phyloP scores from a whole-genome alignment of 331 rosid species.

The Ulmus americana region DNA sequence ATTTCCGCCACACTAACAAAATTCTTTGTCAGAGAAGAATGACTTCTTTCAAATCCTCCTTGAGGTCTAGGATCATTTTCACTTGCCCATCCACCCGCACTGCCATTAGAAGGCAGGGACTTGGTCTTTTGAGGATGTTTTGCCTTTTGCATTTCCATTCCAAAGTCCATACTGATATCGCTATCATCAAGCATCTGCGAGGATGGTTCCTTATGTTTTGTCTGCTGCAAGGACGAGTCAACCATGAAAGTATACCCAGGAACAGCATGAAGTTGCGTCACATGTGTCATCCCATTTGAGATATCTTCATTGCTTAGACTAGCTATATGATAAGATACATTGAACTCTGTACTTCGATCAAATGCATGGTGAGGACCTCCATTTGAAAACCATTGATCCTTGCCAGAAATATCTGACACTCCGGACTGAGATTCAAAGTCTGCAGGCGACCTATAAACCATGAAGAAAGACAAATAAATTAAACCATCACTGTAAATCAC shows the following conservation, averaged over 20 bases:
- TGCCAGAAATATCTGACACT: constrained; percentile 52
- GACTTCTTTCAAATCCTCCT: constrained; percentile 30
- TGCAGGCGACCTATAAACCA: constrained; percentile 63
- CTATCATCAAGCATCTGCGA: constrained; percentile 47
- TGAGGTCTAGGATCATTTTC: constrained; percentile 35
- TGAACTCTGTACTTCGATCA: constrained; percentile 55
- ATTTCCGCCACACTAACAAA: constrained; percentile 68
- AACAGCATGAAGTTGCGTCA: constrained; percentile 35
- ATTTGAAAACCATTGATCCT: constrained; percentile 37
- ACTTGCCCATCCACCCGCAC: constrained; percentile 32
- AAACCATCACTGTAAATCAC: neutral
- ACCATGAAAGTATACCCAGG: constrained; percentile 48
- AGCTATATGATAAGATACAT: constrained; percentile 51
- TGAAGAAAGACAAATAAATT: constrained; percentile 28
- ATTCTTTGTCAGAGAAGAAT: constrained; percentile 35
- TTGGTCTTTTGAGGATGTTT: constrained; percentile 32
- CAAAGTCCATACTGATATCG: constrained; percentile 44
- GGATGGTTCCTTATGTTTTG: constrained; percentile 33
- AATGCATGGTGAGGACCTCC: constrained; percentile 43
- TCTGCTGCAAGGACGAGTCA: constrained; percentile 32
- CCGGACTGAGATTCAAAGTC: constrained; percentile 62
- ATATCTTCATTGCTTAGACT: constrained; percentile 32
- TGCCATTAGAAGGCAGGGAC: constrained; percentile 30
- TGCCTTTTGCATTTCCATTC: constrained; percentile 38
- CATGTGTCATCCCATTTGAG: constrained; percentile 33